Evolutionary conservation across 2,329 filamentous ascomycete genomes (phyloP).

Genomic region (Diaporthe vaccinii): DNA sequence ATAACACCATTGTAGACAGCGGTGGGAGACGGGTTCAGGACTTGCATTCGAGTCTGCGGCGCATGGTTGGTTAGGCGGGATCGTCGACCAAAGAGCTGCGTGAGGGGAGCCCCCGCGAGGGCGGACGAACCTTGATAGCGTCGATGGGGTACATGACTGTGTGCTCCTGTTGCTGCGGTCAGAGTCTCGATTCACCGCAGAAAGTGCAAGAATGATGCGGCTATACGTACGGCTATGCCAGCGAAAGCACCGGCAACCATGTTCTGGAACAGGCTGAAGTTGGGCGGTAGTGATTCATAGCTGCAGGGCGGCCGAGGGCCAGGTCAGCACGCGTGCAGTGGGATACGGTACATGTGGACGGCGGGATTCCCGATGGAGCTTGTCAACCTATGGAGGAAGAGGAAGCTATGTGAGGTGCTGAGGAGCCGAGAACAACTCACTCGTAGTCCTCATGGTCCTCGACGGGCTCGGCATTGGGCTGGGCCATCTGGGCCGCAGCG

Average conservation of each 20-base stretch:
- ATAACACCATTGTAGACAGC: slow-evolving; percentile 91
- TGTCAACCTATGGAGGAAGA: not conserved
- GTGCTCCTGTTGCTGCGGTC: slow-evolving; percentile 77
- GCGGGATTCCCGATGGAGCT: not conserved
- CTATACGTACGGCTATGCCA: slow-evolving; percentile 84
- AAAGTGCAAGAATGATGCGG: not conserved
- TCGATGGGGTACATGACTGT: slow-evolving; percentile 99
- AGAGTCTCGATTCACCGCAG: slow-evolving; percentile 40
- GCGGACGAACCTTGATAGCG: slow-evolving; percentile 84
- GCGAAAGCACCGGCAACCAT: slow-evolving; percentile 98
- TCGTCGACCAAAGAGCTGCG: not conserved
- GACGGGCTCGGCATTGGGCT: slow-evolving; percentile 73
- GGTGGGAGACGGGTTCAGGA: slow-evolving; percentile 85
- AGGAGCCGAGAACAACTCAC: slow-evolving; percentile 58
- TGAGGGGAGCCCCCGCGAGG: slow-evolving; percentile 42
- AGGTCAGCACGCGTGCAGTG: slow-evolving; percentile 38
- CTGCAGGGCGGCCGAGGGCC: slow-evolving; percentile 52
- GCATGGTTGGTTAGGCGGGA: slow-evolving; percentile 28
- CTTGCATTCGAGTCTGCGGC: slow-evolving; percentile 93
- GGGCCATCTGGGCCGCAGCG: slow-evolving; percentile 79
- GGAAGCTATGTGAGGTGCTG: not conserved
- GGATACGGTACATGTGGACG: not conserved
- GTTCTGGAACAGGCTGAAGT: slow-evolving; percentile 94
- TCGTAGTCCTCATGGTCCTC: slow-evolving; percentile 70
- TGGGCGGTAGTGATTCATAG: slow-evolving; percentile 94